Evolutionary conservation across 805 yeast species (phyloP), one percentile per base, ranked within the genome.

Genomic region (Starmerella bombi): DNA sequence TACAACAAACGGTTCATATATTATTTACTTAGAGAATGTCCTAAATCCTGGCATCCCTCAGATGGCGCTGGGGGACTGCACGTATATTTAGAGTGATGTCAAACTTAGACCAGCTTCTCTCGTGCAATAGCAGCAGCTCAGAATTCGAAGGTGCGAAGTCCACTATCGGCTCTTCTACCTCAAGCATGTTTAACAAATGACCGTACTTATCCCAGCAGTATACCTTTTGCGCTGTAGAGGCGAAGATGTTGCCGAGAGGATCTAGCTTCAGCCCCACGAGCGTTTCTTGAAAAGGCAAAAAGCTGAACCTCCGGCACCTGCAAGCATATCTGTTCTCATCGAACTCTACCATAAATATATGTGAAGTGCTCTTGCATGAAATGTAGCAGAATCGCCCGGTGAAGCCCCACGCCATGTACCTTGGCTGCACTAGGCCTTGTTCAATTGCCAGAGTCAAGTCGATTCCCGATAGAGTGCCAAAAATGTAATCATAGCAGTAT

Each of bases 161-260:
- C 3, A 15, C n/a, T 3, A 39, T 39, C 6, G 14, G 4, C 3
- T 19, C 34, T 5, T 21, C 17, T 18, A 28, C 9, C 5, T 14
- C 12, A 16, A 35, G n/a, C 4, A 5, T 15, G 10, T 36, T 31
- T 4, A 18, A 14, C 7, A 32, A 28, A 10, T 22, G n/a, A 8
- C 44, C 44, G 20, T 36, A 17, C 7, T n/a, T 6, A 27, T 33
- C 32, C 40, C 39, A 41, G 29, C 41, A 37, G 15, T 18, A 19
- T 5, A 41, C 14, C 14, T 3, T 21, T 22, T 12, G 5, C 3
- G 23, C 23, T 5, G 36, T 15, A 9, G 37, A 17, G 3, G 21
- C 38, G 17, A 21, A 28, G 2, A 41, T 6, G 31, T 16, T 32
- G 7, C 39, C 44, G 10, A 9, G 19, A 3, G 16, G 21, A 17